phyloP scores from a whole-genome alignment of 805 yeast genomes.

The Candida suzukii region DNA sequence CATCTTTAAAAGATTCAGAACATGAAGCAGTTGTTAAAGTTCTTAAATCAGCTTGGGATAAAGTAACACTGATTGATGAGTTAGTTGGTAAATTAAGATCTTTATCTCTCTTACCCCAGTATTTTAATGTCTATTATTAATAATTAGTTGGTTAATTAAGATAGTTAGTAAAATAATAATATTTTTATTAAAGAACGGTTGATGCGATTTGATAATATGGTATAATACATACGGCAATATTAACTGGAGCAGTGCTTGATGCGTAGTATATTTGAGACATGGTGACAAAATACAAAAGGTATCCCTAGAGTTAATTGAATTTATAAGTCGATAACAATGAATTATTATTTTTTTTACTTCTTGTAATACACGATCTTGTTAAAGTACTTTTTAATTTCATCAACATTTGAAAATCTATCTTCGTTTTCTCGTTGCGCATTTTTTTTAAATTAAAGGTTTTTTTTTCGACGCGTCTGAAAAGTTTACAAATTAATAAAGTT shows the following conservation, averaged over 20 bases:
- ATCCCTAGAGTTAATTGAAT: too few species aligned
- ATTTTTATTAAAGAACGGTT: too few species aligned
- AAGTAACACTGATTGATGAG: slow-evolving; percentile 90
- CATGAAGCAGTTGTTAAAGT: slow-evolving; percentile 88
- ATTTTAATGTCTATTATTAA: slow-evolving; percentile 65
- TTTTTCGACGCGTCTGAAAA: too few species aligned
- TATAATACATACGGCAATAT: slow-evolving; percentile 71
- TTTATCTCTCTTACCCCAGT: slow-evolving; percentile 98
- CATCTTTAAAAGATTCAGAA: slow-evolving; percentile 45
- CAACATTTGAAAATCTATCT: too few species aligned
- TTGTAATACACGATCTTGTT: too few species aligned
- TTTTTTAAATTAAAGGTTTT: too few species aligned
- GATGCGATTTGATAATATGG: too few species aligned
- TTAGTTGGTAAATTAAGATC: slow-evolving; percentile 89
- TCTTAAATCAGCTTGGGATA: slow-evolving; percentile 83
- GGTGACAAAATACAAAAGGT: not conserved
- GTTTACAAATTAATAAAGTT: too few species aligned
- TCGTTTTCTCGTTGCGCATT: not conserved
- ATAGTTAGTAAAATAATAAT: too few species aligned
- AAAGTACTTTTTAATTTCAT: too few species aligned
- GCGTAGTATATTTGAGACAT: slow-evolving; percentile 47
- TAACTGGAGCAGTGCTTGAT: slow-evolving; percentile 93
- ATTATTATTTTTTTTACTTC: too few species aligned
- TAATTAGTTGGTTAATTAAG: not conserved
- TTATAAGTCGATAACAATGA: too few species aligned